Evolutionary conservation across 345 rosid genomes (phyloP).

Genomic region (Heritiera littoralis): DNA sequence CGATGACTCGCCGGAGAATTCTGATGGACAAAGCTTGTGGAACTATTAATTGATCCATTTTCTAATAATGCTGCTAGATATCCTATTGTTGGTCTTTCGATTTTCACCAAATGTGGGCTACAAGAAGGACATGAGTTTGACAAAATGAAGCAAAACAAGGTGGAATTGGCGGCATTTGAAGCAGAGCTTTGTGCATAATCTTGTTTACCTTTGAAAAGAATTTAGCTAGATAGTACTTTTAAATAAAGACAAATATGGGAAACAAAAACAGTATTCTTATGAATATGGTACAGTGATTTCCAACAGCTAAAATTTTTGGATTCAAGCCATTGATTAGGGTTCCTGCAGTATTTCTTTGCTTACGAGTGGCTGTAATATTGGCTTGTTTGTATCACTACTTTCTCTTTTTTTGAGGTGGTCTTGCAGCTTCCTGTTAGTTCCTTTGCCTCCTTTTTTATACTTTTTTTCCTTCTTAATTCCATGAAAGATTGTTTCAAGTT

Average conservation of each 20-base stretch:
- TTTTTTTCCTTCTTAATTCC: background rate
- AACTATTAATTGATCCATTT: conserved; percentile 33
- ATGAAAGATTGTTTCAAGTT: background rate
- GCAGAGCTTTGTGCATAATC: background rate
- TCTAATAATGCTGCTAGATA: conserved; percentile 9
- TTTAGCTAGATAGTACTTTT: too few relatives aligned
- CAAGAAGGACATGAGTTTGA: conserved; percentile 4
- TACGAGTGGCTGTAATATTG: background rate
- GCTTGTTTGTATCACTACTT: background rate
- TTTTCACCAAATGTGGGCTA: background rate
- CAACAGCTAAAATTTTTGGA: background rate
- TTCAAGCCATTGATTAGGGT: background rate
- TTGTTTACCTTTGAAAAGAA: background rate
- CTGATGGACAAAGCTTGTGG: conserved; percentile 70
- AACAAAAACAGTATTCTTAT: background rate
- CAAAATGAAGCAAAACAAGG: background rate
- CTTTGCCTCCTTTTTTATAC: background rate
- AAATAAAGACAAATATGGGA: conserved; percentile 5
- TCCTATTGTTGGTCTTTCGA: background rate
- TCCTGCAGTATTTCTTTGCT: background rate
- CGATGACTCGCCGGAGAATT: conserved; percentile 62
- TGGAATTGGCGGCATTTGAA: background rate
- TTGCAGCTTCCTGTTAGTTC: background rate
- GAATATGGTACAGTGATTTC: background rate
- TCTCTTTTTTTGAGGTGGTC: background rate